Evolutionary conservation across 1,284 basidiomycete species (phyloP), one percentile per base, ranked within the genome.

Genomic region (Leccinum discolor): DNA sequence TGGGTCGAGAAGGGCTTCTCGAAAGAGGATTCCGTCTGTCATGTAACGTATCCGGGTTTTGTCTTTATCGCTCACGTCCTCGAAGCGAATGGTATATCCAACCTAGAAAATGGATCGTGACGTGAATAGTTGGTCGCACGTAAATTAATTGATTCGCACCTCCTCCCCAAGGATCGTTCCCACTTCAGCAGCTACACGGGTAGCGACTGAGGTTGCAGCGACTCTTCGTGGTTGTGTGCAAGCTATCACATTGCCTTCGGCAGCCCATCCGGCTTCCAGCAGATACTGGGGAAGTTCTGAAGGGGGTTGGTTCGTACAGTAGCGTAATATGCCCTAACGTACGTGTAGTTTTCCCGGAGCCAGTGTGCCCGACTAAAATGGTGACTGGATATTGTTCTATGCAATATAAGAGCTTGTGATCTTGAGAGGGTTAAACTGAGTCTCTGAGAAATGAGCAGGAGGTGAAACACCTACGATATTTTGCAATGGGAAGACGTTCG

Each of bases 331-430:
- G 38, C n/a, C 58, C 60, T 47, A 83, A 44, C 90, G 77, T 71
- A 96, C 95, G 95, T 68, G 96, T 99, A 10, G 96, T 98, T 81
- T 99, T 99, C 65, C 98, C 97, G 66, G 94, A 98, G 4, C 97
- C 98, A 0, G 97, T 99, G 75, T 99, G 95, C 11, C 95, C 96
- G 23, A 99, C 92, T 5, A 97, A 88, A 63, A 99, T 94, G 3
- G 91, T 84, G 2, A 96, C 92, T 1, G 90, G 90, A 76, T 92
- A 86, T 60, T 85, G 88, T 80, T 99, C 96, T 18, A 98, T 80
- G 66, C 90, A 90, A 75, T 94, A 93, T 4, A 99, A 79, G 12
- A 99, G 81, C 67, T 89, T 88, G 54, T 92, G 83, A 62, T 88
- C 93, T 42, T 94, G 67, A 14, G 67, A 54, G 14, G 38, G 21